Evolutionary conservation across 75 land plant genomes (phyloP).

Genomic region (Sequoiadendron giganteum): DNA sequence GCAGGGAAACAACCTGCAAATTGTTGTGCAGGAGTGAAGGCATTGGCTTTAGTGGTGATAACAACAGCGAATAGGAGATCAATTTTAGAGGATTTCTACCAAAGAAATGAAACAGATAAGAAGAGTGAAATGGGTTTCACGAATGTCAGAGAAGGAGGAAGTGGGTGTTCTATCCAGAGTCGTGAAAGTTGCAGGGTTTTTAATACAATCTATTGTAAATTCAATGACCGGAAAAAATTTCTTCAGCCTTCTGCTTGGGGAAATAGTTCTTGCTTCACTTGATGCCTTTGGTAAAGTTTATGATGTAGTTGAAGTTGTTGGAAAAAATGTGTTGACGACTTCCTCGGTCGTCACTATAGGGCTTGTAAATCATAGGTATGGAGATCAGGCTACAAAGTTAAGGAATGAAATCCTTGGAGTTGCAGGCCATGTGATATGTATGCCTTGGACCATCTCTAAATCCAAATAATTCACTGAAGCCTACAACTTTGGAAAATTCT

Average conservation of each 20-base stretch:
- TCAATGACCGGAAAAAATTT: constrained; percentile 71
- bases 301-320: constrained; percentile 85
- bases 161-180: constrained; percentile 60
- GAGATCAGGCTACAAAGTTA: constrained; percentile 59
- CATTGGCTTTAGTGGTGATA: no score
- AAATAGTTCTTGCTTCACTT: constrained; percentile 80
- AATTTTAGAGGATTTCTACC: no score
- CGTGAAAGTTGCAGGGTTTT: constrained; percentile 67
- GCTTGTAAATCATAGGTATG: constrained; percentile 63
- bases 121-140: constrained; percentile 76
- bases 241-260: constrained; percentile 74
- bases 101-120: no score
- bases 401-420: constrained; percentile 58
- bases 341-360: constrained; percentile 72
- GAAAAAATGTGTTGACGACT: constrained; percentile 75
- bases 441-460: constrained; percentile 84
- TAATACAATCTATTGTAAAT: constrained; percentile 56
- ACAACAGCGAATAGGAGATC: no score
- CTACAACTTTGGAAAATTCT: constrained; percentile 51
- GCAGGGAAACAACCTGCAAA: no score
- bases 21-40: no score
- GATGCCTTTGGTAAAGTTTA: constrained; percentile 69
- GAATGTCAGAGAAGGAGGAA: constrained; percentile 70
- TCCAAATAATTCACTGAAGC: constrained; percentile 45
- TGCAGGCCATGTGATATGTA: constrained; percentile 70